Evolutionary conservation across 345 rosid species (phyloP).

Genomic region (Eucalyptus leucophloia): DNA sequence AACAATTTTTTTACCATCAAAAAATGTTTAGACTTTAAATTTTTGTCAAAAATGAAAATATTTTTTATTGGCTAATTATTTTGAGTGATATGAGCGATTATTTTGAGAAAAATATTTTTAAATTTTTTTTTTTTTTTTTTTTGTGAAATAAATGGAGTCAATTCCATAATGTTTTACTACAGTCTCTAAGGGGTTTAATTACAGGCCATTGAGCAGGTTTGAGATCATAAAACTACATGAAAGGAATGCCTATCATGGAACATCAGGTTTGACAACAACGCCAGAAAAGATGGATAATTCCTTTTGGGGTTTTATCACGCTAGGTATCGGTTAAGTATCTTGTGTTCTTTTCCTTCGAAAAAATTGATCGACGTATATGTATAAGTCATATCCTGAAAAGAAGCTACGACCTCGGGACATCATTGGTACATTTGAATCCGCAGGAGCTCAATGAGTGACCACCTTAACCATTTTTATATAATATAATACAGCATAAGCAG

Average conservation of each 20-base stretch:
- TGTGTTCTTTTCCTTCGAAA: no score
- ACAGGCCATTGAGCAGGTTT: background rate
- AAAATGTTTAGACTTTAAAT: background rate
- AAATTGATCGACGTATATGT: background rate
- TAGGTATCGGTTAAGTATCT: no score
- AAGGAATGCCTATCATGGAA: background rate
- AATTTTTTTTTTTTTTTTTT: accelerated
- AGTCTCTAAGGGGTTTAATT: background rate
- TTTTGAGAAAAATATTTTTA: no score
- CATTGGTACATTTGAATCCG: background rate
- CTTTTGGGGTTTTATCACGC: no score
- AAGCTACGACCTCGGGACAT: background rate
- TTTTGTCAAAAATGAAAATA: background rate
- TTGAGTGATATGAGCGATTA: background rate
- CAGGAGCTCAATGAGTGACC: background rate
- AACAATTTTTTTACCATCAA: no score
- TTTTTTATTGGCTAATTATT: no score
- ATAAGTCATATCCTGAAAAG: background rate
- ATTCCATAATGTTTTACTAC: background rate
- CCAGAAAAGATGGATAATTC: no score
- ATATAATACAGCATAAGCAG: background rate
- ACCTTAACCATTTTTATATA: no score
- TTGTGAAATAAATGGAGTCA: no score
- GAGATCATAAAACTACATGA: background rate
- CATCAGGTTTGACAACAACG: no score